A percentile compares a stretch with the other conserved stretches of the same genome.
phyloP scores from a whole-genome alignment of 169 alveolate species.

The Cryptosporidium parvum region DNA sequence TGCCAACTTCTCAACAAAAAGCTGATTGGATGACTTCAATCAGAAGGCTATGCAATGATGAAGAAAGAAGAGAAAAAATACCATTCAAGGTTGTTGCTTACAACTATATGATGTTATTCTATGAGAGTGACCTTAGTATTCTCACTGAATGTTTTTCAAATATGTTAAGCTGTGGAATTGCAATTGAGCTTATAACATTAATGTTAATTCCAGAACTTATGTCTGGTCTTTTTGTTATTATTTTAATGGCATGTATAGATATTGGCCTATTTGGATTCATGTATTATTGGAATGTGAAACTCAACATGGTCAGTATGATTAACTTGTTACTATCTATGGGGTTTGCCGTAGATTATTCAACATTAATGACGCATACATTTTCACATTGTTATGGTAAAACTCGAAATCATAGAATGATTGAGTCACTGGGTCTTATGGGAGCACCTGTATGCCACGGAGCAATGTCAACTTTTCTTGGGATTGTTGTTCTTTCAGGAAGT shows the following conservation, averaged over 20 bases:
- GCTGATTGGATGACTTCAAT: constrained; percentile 82
- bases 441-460: constrained; percentile 85
- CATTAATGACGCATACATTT: constrained; percentile 85
- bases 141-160: constrained; percentile 79
- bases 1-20: constrained; percentile 81
- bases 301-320: constrained; percentile 83
- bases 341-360: constrained; percentile 83
- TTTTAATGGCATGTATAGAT: constrained; percentile 81
- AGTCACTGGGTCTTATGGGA: constrained; percentile 83
- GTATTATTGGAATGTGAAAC: constrained; percentile 81
- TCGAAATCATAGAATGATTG: constrained; percentile 80
- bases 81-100: constrained; percentile 80
- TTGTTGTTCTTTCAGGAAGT: constrained; percentile 80
- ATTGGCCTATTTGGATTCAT: constrained; percentile 83
- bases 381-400: constrained; percentile 80
- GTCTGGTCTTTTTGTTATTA: constrained; percentile 80
- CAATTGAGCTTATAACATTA: constrained; percentile 81
- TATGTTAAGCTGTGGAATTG: constrained; percentile 81
- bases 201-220: constrained; percentile 80
- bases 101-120: constrained; percentile 83
- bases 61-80: constrained; percentile 20
- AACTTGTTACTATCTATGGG: constrained; percentile 82
- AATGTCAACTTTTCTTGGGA: constrained; percentile 81
- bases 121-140: constrained; percentile 81
- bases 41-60: constrained; percentile 38